Percentiles rank a stretch among this genome's conserved stretches.
These are phyloP conservation scores for Globisporangium emineosum DNA, from an alignment of 352 stramenopile genomes.

Conservation along the genomic window DNA sequence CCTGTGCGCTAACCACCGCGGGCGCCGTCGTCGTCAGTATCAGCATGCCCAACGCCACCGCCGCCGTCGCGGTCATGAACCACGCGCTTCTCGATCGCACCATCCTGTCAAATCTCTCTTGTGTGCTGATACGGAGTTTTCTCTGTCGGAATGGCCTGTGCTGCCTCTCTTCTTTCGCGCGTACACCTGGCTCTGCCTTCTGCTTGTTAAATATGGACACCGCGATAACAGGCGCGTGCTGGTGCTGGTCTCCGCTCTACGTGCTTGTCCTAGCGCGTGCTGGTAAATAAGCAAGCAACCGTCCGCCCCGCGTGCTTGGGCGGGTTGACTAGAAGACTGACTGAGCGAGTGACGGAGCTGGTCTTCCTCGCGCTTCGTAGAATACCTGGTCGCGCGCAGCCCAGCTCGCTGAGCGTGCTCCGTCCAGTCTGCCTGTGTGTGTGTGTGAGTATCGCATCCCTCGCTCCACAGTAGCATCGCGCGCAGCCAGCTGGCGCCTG, in stretches of 20 bases:
- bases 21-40: too few species aligned
- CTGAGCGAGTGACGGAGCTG: neutral
- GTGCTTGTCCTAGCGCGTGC: neutral
- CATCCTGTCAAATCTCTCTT: neutral
- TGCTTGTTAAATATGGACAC: neutral
- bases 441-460: neutral
- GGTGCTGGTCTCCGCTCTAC: neutral
- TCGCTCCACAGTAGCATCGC: neutral
- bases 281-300: neutral
- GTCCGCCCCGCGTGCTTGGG: neutral
- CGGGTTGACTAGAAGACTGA: neutral
- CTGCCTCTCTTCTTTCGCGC: neutral
- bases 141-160: neutral
- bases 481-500: neutral
- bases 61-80: neutral
- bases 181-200: neutral
- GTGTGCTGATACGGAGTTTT: neutral
- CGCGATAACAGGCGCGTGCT: neutral
- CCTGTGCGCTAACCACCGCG: slow-evolving; percentile 9
- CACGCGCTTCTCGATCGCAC: neutral
- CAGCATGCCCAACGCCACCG: neutral
- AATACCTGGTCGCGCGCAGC: neutral
- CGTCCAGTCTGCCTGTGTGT: neutral
- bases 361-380: neutral
- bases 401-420: neutral